Conservation (phyloP, 805 yeast genomes). For the Saccharomyces mikatae region DNA sequence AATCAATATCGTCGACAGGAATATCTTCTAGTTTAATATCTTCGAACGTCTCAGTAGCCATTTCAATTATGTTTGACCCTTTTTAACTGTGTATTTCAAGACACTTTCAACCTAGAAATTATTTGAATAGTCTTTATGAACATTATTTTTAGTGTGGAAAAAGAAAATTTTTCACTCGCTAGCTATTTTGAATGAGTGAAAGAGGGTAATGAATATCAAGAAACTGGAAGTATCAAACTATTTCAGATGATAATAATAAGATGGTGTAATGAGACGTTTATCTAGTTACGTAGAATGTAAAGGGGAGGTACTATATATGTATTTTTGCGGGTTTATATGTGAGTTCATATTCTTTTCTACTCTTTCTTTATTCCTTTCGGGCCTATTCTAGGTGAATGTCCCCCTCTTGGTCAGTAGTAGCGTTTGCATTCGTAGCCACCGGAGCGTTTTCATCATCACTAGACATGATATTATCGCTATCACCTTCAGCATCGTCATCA, state of each 20-base stretch:
- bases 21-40: conserved; percentile 39
- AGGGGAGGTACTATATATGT: background rate
- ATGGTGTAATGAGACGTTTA: background rate
- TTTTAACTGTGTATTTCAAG: background rate
- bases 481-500: conserved; percentile 19
- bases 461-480: conserved; percentile 15
- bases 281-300: background rate
- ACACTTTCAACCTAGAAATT: background rate
- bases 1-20: conserved; percentile 61
- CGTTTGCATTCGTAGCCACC: conserved; percentile 3
- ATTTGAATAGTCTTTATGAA: background rate
- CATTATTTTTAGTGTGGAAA: background rate
- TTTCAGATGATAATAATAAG: too few relatives aligned
- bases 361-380: background rate
- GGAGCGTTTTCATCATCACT: conserved; percentile 18
- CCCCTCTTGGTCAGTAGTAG: conserved; percentile 9
- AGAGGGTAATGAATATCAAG: background rate
- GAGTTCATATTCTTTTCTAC: background rate
- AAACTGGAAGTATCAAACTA: background rate
- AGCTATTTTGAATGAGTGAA: background rate
- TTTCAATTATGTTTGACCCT: conserved; percentile 1
- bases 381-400: conserved; percentile 9
- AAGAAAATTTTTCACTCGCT: background rate
- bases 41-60: conserved; percentile 21
- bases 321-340: background rate